Evolutionary conservation across 2,329 filamentous ascomycete species (phyloP).

Genomic region (Leptographium procerum): DNA sequence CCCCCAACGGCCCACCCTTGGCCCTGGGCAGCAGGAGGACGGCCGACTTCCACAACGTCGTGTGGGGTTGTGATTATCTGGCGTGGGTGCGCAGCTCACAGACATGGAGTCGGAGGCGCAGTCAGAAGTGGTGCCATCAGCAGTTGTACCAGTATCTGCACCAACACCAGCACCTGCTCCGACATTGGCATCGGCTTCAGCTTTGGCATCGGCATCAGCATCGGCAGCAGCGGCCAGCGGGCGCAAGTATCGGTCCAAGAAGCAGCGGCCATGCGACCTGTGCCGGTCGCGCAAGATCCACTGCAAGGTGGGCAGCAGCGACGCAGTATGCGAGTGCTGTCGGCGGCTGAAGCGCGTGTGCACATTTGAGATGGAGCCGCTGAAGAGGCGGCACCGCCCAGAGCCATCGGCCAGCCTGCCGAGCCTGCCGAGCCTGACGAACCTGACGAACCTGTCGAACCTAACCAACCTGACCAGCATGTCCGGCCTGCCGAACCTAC

Average conservation of each 20-base stretch:
- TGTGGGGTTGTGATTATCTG: background rate
- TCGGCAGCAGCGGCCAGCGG: background rate
- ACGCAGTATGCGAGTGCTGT: conserved; percentile 13
- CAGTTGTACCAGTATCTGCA: too few relatives aligned
- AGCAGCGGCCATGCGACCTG: conserved; percentile 12
- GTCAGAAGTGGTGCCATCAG: background rate
- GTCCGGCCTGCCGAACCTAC: background rate
- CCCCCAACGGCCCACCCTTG: too few relatives aligned
- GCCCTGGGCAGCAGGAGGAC: too few relatives aligned
- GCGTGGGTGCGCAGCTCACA: background rate
- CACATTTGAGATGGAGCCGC: conserved; percentile 12
- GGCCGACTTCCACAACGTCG: too few relatives aligned
- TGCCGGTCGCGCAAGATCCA: conserved; percentile 13
- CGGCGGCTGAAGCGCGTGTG: conserved; percentile 9
- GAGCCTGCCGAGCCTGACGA: background rate
- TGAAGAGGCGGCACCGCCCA: conserved; percentile 7
- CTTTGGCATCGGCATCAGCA: background rate
- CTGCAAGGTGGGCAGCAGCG: conserved; percentile 11
- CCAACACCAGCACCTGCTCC: too few relatives aligned
- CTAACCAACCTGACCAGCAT: too few relatives aligned
- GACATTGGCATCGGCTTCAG: background rate
- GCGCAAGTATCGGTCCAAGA: conserved; percentile 13
- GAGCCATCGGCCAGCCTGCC: background rate
- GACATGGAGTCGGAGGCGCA: background rate
- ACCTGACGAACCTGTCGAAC: background rate